phyloP scores from a whole-genome alignment of 1,284 basidiomycete species.

The Apiotrichum akiyoshidainum region DNA sequence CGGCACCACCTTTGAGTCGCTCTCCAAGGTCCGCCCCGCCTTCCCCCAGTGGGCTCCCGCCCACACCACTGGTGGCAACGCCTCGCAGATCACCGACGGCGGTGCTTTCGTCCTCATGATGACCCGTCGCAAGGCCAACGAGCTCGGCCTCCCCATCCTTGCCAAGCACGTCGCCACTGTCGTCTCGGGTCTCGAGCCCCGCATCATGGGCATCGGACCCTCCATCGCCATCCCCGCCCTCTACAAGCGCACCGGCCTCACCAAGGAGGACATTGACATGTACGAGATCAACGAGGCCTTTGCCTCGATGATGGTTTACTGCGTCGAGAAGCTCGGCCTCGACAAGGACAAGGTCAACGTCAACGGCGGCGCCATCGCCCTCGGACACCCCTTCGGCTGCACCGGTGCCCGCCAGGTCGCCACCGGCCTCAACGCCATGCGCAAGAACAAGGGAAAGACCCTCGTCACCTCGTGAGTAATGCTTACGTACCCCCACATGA shows the following conservation, averaged over 20 bases:
- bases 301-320: slow-evolving; percentile 76
- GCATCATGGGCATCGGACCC: slow-evolving; percentile 81
- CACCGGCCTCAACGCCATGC: slow-evolving; percentile 74
- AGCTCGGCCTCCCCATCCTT: slow-evolving; percentile 76
- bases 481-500: slow-evolving; percentile 30
- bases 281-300: slow-evolving; percentile 84
- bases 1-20: slow-evolving; percentile 75
- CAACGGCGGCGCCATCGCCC: slow-evolving; percentile 75
- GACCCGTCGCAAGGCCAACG: slow-evolving; percentile 74
- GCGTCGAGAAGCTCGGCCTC: slow-evolving; percentile 65
- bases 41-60: slow-evolving; percentile 68
- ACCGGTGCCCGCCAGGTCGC: slow-evolving; percentile 82
- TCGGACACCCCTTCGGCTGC: slow-evolving; percentile 49
- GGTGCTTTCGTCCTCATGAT: slow-evolving; percentile 85
- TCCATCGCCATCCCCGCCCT: slow-evolving; percentile 74
- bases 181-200: slow-evolving; percentile 70
- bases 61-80: slow-evolving; percentile 54
- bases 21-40: slow-evolving; percentile 81
- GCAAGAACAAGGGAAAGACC: slow-evolving; percentile 68
- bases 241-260: slow-evolving; percentile 66
- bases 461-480: slow-evolving; percentile 60
- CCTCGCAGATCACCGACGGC: slow-evolving; percentile 89
- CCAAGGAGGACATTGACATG: slow-evolving; percentile 72
- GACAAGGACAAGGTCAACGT: slow-evolving; percentile 75
- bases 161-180: slow-evolving; percentile 78